Base-by-base conservation (phyloP, 2,329 filamentous ascomycete genomes). In the Aphanoascus verrucosus region DNA sequence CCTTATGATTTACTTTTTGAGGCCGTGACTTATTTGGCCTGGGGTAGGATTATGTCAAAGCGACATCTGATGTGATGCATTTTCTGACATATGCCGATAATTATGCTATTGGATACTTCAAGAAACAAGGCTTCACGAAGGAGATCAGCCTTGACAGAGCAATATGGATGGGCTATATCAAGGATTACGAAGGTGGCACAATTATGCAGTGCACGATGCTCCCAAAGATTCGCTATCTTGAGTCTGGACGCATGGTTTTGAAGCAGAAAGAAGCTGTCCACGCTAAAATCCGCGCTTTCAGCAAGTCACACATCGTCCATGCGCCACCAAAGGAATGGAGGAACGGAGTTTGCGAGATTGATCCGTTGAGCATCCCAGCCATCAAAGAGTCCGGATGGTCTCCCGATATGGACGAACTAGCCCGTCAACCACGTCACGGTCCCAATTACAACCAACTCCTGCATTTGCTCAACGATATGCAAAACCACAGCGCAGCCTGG, bases 181-280 rank as follows among this genome's bases (percentile, higher is more conserved):
- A 98, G 67, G 93, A 98, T 67, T 98, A 98, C 68, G 93, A 98
- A 71, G 93, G 93, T 55, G 93, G 93, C 55, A 98, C 93, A 0
- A 94, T 98, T 57, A 98, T 98, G 93, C 93, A 98, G 72, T 98
- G 93, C 65, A 88, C 86, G 50, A 97, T 98, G 93, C 79, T 98
- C 17, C 91, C 91, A 6, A 86, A 86, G 58, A 88, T 97, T 52
- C 86, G 93, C 48, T 98, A 98, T 69, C 83, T 98, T 5, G 91
- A 98, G 69, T 82, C 84, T 64, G 86, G 88, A 2, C 85, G 90
- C 58, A 94, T 98, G 88, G 78, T 98, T 1, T 79, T 95, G 46
- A 97, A 98, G 74, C 93, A 98, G 68, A 97, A 96, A 68, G 93
- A 96, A 68, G 86, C 85, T 52, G 89, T 97, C 2, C 85, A 90